Evolutionary conservation across 1,284 basidiomycete species (phyloP).

Genomic region (Vanrija pseudolonga): DNA sequence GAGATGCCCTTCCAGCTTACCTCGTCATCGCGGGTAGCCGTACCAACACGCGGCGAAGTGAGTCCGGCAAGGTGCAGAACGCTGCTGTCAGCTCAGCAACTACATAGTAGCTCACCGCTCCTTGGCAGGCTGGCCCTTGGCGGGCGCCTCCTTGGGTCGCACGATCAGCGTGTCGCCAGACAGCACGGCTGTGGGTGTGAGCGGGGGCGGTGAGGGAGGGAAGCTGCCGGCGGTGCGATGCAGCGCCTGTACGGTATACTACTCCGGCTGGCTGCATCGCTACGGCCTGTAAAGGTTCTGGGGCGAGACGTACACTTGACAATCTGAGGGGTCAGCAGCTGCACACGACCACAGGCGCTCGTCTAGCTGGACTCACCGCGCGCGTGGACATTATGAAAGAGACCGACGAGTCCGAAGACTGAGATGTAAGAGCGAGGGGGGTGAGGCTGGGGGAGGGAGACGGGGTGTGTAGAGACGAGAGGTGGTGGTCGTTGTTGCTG

Average conservation of each 20-base stretch:
- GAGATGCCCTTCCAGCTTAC: constrained; percentile 48
- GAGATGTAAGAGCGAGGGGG: neutral
- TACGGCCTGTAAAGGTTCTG: too few relatives aligned
- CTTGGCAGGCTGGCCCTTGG: constrained; percentile 78
- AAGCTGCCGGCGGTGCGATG: too few relatives aligned
- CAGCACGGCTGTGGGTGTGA: constrained; percentile 62
- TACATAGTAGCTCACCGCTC: constrained; percentile 60
- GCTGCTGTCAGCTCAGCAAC: constrained; percentile 50
- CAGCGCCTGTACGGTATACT: too few relatives aligned
- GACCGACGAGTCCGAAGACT: neutral
- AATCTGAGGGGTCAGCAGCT: constrained; percentile 29
- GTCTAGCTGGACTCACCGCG: constrained; percentile 33
- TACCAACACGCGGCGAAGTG: constrained; percentile 74
- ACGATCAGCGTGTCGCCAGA: constrained; percentile 84
- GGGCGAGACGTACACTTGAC: constrained; percentile 40
- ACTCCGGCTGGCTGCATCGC: too few relatives aligned
- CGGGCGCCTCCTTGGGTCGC: constrained; percentile 64
- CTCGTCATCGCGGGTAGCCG: constrained; percentile 77
- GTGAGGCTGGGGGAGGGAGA: too few relatives aligned
- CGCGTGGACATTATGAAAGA: constrained; percentile 36
- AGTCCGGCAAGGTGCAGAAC: constrained; percentile 82
- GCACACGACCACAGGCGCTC: neutral
- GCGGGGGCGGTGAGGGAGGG: neutral
- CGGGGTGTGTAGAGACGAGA: neutral
- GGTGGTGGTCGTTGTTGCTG: neutral